These are phyloP conservation scores for Boletus tomentosulus DNA, from an alignment of 768 basidiomycete genomes.

Conservation along the genomic window DNA sequence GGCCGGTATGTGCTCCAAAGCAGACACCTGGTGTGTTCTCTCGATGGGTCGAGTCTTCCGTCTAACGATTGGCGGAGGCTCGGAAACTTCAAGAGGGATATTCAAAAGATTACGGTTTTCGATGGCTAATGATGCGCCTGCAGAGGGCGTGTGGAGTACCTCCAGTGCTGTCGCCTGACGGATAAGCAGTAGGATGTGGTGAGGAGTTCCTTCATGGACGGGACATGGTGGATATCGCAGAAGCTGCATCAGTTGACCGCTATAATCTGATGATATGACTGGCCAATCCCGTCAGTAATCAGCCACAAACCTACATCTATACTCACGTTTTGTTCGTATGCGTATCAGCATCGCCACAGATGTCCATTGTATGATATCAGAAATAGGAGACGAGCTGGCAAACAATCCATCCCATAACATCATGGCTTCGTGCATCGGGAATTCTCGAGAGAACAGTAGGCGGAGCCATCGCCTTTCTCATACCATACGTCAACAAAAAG, in stretches of 20 bases:
- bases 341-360: conserved; percentile 95
- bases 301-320: not conserved
- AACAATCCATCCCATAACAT: conserved; percentile 95
- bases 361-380: conserved; percentile 79
- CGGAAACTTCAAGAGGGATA: conserved; percentile 65
- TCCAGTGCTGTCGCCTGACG: conserved; percentile 80
- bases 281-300: conserved; percentile 14
- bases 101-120: conserved; percentile 80
- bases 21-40: conserved; percentile 27
- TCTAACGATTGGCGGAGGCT: conserved; percentile 36
- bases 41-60: conserved; percentile 34
- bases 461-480: conserved; percentile 82
- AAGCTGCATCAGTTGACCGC: conserved; percentile 74
- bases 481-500: conserved; percentile 11
- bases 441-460: conserved; percentile 89
- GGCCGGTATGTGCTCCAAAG: conserved; percentile 17
- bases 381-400: conserved; percentile 68
- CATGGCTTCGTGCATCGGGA: conserved; percentile 76
- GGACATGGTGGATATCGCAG: conserved; percentile 72
- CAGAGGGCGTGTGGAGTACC: conserved; percentile 66
- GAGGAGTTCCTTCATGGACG: conserved; percentile 35
- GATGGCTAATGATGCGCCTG: conserved; percentile 71
- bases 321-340: conserved; percentile 84
- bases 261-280: conserved; percentile 90
- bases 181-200: conserved; percentile 68